These are phyloP conservation scores for Kuraishia piskuri DNA, from an alignment of 805 yeast species.

Conservation along the genomic window DNA sequence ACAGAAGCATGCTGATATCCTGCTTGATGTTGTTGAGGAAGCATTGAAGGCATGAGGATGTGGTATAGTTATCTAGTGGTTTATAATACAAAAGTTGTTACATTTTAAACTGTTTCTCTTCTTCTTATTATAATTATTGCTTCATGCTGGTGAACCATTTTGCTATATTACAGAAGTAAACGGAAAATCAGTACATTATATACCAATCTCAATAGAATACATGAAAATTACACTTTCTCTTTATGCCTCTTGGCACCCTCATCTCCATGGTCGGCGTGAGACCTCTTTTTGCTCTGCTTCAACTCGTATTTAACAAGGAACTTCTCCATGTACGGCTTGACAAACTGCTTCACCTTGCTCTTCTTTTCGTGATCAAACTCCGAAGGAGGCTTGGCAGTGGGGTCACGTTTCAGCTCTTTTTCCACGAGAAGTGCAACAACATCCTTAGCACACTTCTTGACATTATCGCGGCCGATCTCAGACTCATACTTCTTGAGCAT, in stretches of 20 bases:
- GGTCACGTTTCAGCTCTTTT: conserved; percentile 54
- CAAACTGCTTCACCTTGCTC: conserved; percentile 60
- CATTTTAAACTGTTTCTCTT: background rate
- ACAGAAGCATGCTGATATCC: conserved; percentile 69
- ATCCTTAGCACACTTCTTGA: conserved; percentile 75
- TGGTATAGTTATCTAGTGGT: too few relatives aligned
- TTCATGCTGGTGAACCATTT: background rate
- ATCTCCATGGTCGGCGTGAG: background rate
- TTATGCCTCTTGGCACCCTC: background rate
- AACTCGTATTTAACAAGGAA: conserved; percentile 39
- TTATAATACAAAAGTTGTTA: background rate
- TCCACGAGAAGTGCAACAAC: conserved; percentile 57
- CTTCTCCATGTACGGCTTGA: conserved; percentile 59
- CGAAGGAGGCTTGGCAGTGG: conserved; percentile 34
- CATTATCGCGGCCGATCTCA: conserved; percentile 61
- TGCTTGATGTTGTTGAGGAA: conserved; percentile 36
- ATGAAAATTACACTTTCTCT: background rate
- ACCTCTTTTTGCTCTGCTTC: conserved; percentile 21
- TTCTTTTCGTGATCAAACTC: conserved; percentile 58
- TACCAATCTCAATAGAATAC: background rate
- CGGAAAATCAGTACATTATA: background rate
- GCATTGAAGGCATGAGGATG: conserved; percentile 18
- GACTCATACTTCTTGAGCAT: conserved; percentile 56
- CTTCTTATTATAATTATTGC: background rate
- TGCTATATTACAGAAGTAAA: background rate